Percentiles rank a stretch among this genome's conserved stretches.
Conservation (phyloP, 2,329 filamentous ascomycete species). For the Arthrobotrys iridis region DNA sequence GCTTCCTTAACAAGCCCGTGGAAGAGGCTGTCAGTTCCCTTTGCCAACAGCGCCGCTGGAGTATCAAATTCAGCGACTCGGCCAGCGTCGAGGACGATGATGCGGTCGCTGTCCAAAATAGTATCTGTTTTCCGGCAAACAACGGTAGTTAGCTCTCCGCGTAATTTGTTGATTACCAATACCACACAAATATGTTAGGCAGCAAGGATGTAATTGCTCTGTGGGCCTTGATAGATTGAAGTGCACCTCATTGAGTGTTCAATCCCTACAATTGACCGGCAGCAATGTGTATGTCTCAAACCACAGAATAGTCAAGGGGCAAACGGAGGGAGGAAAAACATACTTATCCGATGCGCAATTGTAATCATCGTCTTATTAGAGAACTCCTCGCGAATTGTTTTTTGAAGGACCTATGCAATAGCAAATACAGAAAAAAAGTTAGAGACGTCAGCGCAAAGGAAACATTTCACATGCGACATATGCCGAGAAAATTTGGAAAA, state of each 20-base stretch:
- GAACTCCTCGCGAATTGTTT: slow-evolving; percentile 66
- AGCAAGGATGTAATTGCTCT: slow-evolving; percentile 5
- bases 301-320: not conserved
- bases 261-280: not conserved
- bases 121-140: slow-evolving; percentile 68
- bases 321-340: slow-evolving; percentile 32
- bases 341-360: slow-evolving; percentile 90
- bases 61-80: slow-evolving; percentile 92
- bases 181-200: slow-evolving; percentile 2
- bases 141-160: slow-evolving; percentile 19
- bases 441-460: slow-evolving; percentile 37
- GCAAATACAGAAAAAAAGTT: slow-evolving; percentile 63
- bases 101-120: slow-evolving; percentile 86
- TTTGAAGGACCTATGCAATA: slow-evolving; percentile 39
- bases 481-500: slow-evolving; percentile 48
- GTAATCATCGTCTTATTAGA: slow-evolving; percentile 95
- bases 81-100: slow-evolving; percentile 91
- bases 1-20: slow-evolving; percentile 92
- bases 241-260: not conserved
- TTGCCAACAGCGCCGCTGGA: slow-evolving; percentile 78
- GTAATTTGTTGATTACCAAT: slow-evolving; percentile 36
- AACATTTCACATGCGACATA: slow-evolving; percentile 22
- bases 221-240: not conserved
- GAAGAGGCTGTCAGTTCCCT: slow-evolving; percentile 74
- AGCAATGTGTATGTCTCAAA: not conserved